Evolutionary conservation across 2,329 filamentous ascomycete species (phyloP).

Genomic region (Tothia fuscella): DNA sequence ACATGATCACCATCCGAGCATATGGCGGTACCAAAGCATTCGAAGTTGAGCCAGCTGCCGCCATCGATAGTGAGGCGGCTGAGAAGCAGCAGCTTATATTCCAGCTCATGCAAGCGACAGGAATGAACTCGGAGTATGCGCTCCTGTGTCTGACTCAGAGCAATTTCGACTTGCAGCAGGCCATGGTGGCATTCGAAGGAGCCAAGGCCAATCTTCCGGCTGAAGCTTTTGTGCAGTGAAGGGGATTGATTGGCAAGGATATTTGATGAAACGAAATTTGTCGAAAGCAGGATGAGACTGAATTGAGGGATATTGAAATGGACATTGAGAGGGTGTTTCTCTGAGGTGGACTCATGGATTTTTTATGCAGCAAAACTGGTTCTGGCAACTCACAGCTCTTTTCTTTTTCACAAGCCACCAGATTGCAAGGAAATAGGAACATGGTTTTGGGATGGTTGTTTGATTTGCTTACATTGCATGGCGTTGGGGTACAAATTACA

Average conservation of each 20-base stretch:
- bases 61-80: conserved; percentile 9
- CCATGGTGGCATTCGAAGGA: conserved; percentile 61
- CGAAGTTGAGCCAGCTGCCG: conserved; percentile 11
- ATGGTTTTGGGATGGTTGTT: too few relatives aligned
- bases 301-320: too few relatives aligned
- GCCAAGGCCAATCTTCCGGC: conserved; percentile 47
- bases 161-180: conserved; percentile 67
- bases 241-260: background rate
- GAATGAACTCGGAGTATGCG: conserved; percentile 69
- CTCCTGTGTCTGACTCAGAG: conserved; percentile 70
- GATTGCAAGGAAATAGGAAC: too few relatives aligned
- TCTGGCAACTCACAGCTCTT: too few relatives aligned
- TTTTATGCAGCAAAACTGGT: too few relatives aligned
- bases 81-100: conserved; percentile 55
- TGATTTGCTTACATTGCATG: too few relatives aligned
- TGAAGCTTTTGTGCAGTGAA: conserved; percentile 27
- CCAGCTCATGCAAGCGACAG: conserved; percentile 64
- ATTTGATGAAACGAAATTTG: too few relatives aligned
- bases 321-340: too few relatives aligned
- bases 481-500: too few relatives aligned
- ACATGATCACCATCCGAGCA: conserved; percentile 62
- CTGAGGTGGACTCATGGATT: too few relatives aligned
- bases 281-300: too few relatives aligned
- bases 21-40: conserved; percentile 48
- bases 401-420: too few relatives aligned